Conservation (phyloP, 192 early-diverging fungal genomes). For the Backusella mclennaniae region DNA sequence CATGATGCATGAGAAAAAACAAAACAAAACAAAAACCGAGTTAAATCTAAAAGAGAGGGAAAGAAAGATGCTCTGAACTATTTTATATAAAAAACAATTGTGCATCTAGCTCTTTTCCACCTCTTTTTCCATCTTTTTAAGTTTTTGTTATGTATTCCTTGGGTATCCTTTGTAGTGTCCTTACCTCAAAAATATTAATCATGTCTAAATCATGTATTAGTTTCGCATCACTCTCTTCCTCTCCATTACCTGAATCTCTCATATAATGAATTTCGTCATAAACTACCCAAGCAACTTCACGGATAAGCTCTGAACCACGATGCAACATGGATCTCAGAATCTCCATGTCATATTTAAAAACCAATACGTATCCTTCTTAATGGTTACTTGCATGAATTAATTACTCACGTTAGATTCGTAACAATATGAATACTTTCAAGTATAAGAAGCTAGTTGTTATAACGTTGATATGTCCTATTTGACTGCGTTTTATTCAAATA, state of each 20-base stretch:
- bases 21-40: neutral
- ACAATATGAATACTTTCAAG: too few species aligned
- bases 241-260: constrained; percentile 74
- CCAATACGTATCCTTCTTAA: too few species aligned
- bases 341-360: too few species aligned
- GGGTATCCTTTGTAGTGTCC: neutral
- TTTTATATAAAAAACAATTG: neutral
- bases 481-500: too few species aligned
- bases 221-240: too few species aligned
- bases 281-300: constrained; percentile 97
- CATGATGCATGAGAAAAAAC: neutral
- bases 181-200: too few species aligned
- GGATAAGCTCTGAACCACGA: constrained; percentile 91
- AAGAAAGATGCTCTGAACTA: neutral
- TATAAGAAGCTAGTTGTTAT: too few species aligned
- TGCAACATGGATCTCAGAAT: constrained; percentile 98
- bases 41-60: neutral
- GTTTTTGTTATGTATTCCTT: neutral
- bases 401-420: too few species aligned
- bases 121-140: neutral
- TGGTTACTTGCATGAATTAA: too few species aligned
- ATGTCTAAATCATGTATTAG: too few species aligned
- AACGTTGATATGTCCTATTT: too few species aligned
- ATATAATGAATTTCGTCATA: constrained; percentile 99
- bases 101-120: neutral